Percentiles rank a stretch among this genome's conserved stretches.
Evolutionary conservation across 1,284 basidiomycete genomes (phyloP).

Genomic region (Schizophyllum amplum): DNA sequence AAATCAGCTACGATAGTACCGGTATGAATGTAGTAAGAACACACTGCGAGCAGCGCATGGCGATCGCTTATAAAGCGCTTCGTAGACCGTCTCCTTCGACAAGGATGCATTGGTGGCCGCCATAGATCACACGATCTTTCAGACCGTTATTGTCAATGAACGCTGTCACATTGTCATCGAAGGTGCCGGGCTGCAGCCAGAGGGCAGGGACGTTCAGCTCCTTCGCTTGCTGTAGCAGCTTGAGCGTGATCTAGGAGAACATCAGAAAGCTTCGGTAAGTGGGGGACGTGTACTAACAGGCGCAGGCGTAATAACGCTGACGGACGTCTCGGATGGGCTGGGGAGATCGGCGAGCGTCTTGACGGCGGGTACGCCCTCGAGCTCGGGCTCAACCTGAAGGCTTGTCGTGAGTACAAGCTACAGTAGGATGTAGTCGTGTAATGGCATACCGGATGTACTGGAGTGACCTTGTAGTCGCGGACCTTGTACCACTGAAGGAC

Average conservation of each 20-base stretch:
- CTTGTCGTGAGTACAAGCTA: background rate
- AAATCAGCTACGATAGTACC: too few relatives aligned
- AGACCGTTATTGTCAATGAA: constrained; percentile 44
- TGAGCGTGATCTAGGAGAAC: constrained; percentile 52
- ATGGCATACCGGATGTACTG: constrained; percentile 53
- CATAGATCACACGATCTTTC: constrained; percentile 54
- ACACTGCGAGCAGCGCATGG: too few relatives aligned
- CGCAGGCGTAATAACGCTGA: constrained; percentile 75
- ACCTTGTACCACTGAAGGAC: constrained; percentile 71
- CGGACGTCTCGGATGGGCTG: constrained; percentile 58
- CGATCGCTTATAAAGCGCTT: too few relatives aligned
- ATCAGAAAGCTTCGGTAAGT: too few relatives aligned
- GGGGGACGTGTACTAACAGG: constrained; percentile 42
- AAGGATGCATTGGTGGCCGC: constrained; percentile 65
- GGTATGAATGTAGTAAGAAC: too few relatives aligned
- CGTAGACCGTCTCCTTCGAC: constrained; percentile 55
- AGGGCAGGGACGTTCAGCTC: constrained; percentile 54
- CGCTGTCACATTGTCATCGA: constrained; percentile 41
- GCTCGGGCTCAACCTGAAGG: constrained; percentile 50
- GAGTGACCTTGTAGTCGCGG: constrained; percentile 55
- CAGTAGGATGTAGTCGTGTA: background rate
- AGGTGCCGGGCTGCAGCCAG: constrained; percentile 85
- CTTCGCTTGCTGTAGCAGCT: constrained; percentile 56
- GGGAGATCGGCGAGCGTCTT: constrained; percentile 49
- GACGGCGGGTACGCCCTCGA: constrained; percentile 55